Percentiles rank a stretch among this genome's conserved stretches.
Conservation (phyloP, 169 alveolate species). For the Plasmodium vivax region DNA sequence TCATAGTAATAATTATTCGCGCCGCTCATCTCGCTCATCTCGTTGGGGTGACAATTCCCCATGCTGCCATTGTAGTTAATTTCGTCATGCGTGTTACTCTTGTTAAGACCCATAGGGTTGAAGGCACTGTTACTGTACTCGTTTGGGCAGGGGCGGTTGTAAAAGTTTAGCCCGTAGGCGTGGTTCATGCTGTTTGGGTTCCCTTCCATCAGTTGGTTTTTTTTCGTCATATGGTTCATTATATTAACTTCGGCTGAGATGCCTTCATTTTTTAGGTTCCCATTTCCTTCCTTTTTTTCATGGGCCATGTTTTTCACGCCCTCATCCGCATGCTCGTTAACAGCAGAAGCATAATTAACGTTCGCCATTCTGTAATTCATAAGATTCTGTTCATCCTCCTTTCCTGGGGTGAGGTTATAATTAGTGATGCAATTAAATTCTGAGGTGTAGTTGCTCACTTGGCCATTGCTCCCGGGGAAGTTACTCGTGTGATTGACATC, state of each 20-base stretch:
- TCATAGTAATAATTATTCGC: neutral
- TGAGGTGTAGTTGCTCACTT: neutral
- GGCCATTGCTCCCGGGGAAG: neutral
- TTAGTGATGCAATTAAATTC: slow-evolving; percentile 6
- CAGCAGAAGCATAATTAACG: neutral
- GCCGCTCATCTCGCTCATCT: neutral
- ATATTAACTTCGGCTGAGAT: neutral
- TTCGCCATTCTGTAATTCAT: slow-evolving; percentile 10
- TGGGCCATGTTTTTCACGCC: neutral
- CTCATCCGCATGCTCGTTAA: neutral
- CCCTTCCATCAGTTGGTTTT: neutral
- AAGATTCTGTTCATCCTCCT: neutral
- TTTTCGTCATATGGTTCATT: neutral
- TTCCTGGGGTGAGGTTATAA: neutral
- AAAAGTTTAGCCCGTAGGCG: slow-evolving; percentile 1
- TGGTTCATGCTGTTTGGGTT: neutral
- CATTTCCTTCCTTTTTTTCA: slow-evolving; percentile 12
- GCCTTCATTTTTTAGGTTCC: neutral
- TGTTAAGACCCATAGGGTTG: neutral
- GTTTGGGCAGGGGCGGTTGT: neutral
- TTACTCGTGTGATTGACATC: neutral
- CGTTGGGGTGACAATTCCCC: neutral
- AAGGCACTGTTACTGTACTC: slow-evolving; percentile 3
- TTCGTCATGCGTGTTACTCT: neutral
- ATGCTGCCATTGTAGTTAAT: neutral